phyloP scores from a whole-genome alignment of 768 basidiomycete species.

The Floccularia luteovirens region DNA sequence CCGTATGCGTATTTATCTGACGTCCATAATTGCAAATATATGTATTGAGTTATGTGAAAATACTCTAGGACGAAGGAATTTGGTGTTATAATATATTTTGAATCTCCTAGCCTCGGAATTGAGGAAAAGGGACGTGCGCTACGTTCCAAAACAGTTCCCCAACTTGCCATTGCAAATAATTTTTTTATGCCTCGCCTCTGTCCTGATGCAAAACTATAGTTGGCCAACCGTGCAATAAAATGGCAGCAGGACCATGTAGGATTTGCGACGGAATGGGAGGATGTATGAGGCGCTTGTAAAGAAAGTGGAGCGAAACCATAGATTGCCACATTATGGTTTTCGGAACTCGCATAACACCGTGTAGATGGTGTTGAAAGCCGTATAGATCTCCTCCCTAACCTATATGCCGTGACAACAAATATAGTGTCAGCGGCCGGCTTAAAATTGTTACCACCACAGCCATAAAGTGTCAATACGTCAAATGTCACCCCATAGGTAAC shows the following conservation, averaged over 20 bases:
- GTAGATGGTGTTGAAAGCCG: conserved; percentile 99
- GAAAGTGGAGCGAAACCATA: conserved; percentile 8
- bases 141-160: conserved; percentile 32
- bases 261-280: conserved; percentile 4
- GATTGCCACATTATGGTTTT: conserved; percentile 51
- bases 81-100: too few species aligned
- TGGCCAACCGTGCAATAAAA: conserved; percentile 3
- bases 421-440: conserved; percentile 39
- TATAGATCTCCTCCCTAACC: conserved; percentile 99
- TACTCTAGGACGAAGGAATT: too few species aligned
- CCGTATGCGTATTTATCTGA: too few species aligned
- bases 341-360: conserved; percentile 95
- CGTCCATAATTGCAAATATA: too few species aligned
- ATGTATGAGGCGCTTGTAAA: conserved; percentile 10
- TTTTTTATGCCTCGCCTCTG: conserved; percentile 6
- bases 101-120: too few species aligned
- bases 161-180: conserved; percentile 11
- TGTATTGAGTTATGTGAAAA: too few species aligned
- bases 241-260: conserved; percentile 1
- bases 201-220: conserved; percentile 6
- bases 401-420: conserved; percentile 32
- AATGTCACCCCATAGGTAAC: conserved; percentile 2
- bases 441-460: conserved; percentile 34
- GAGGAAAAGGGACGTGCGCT: conserved; percentile 39
- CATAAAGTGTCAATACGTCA: conserved; percentile 10